phyloP scores from a whole-genome alignment of 2,329 filamentous ascomycete species.

The Pestalotiopsis sp. region DNA sequence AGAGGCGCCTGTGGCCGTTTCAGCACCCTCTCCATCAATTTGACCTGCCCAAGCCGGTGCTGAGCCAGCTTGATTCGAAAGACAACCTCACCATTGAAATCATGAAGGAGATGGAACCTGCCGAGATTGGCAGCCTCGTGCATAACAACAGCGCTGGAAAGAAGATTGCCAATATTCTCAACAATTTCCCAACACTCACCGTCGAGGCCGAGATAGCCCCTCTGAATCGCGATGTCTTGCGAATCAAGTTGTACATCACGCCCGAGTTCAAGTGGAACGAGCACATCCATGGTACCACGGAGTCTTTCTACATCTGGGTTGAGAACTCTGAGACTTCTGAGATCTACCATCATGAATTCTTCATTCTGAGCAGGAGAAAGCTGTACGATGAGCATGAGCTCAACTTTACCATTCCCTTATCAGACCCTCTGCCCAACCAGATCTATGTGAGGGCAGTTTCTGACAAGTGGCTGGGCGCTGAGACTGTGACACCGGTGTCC shows the following conservation, averaged over 20 bases:
- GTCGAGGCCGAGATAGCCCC: slow-evolving; percentile 95
- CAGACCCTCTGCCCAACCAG: slow-evolving; percentile 90
- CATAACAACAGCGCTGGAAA: slow-evolving; percentile 88
- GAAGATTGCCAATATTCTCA: slow-evolving; percentile 78
- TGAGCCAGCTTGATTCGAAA: slow-evolving; percentile 85
- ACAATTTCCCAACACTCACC: slow-evolving; percentile 89
- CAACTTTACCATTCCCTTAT: slow-evolving; percentile 94
- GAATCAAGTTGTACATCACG: slow-evolving; percentile 84
- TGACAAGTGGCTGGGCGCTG: slow-evolving; percentile 94
- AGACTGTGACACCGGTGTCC: slow-evolving; percentile 92
- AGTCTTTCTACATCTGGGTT: slow-evolving; percentile 98
- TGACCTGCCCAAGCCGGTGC: slow-evolving; percentile 79
- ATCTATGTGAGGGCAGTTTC: slow-evolving; percentile 96
- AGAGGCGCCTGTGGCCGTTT: slow-evolving; percentile 93
- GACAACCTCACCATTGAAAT: slow-evolving; percentile 76
- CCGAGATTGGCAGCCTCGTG: slow-evolving; percentile 87
- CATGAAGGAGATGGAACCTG: slow-evolving; percentile 88
- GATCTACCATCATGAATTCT: slow-evolving; percentile 97
- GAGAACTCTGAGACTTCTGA: slow-evolving; percentile 97
- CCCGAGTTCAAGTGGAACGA: slow-evolving; percentile 97
- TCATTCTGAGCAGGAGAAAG: slow-evolving; percentile 88
- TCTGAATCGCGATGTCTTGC: slow-evolving; percentile 88
- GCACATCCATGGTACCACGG: slow-evolving; percentile 87
- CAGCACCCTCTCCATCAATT: slow-evolving; percentile 96
- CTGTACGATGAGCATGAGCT: slow-evolving; percentile 95